A percentile compares a stretch with the other conserved stretches of the same genome.
phyloP scores from a whole-genome alignment of 2,329 filamentous ascomycete genomes.

The Purpureocillium takamizusanense region DNA sequence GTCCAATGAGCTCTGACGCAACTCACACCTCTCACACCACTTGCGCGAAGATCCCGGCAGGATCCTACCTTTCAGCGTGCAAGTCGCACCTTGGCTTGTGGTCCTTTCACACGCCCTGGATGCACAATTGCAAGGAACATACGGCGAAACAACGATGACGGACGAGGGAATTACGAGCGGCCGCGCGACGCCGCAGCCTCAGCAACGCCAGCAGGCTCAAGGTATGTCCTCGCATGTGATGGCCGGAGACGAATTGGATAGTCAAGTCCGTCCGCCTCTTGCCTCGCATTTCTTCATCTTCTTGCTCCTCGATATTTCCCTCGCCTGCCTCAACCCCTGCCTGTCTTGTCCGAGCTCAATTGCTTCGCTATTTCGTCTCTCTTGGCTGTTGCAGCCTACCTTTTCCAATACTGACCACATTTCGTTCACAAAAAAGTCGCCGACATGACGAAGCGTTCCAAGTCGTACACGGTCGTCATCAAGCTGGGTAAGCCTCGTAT shows the following conservation, averaged over 20 bases:
- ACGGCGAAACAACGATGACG: constrained; percentile 4
- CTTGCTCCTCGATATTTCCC: background rate
- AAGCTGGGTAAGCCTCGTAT: constrained; percentile 60
- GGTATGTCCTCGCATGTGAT: no score
- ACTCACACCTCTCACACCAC: no score
- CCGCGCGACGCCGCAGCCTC: background rate
- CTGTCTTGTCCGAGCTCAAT: background rate
- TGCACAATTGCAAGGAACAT: no score
- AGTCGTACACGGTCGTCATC: constrained; percentile 57
- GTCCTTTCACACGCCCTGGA: no score
- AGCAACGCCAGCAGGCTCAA: no score
- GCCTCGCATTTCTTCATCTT: constrained; percentile 1
- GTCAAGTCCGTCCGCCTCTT: no score
- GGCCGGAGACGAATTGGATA: no score
- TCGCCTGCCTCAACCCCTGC: background rate
- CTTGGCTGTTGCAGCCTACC: background rate
- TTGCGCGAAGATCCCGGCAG: background rate
- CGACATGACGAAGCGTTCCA: constrained; percentile 55
- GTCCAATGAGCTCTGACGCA: constrained; percentile 3
- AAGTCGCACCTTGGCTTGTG: no score
- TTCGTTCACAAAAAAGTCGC: constrained; percentile 17
- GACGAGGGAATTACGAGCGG: constrained; percentile 9
- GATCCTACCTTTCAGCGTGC: no score
- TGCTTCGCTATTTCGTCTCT: no score
- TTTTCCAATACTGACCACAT: constrained; percentile 2